Evolutionary conservation across 805 yeast species (phyloP), one percentile per base, ranked within the genome.

Genomic region (Ogataea methanolica): DNA sequence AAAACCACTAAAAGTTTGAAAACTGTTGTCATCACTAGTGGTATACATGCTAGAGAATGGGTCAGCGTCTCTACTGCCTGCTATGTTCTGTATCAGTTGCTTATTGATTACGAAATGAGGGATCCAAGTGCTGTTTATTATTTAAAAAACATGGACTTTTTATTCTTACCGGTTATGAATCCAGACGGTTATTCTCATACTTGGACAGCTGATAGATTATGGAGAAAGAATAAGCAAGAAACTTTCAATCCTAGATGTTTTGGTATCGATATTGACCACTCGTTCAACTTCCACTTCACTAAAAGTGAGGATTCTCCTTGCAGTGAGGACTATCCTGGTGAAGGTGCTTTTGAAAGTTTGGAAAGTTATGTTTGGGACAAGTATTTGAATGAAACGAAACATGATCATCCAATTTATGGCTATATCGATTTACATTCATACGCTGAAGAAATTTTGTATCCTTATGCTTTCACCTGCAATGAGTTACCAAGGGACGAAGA

Each of bases 41-140:
- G 96, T 2, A 75, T 85, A 2, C 96, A 90, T 67, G 94, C 96
- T 0, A 73, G 97, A 44, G 97, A 90, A 63, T 90, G 97, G 97
- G 75, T 88, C 26, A 78, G 90, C 35, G 80, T 83, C 2, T 78
- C 90, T 2, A 74, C 92, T 0, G 83, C 80, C 0, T 76, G 88
- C 50, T 87, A 76, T 63, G 64, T 76, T 3, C 57, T 82, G 19
- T 71, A 71, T 59, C 65, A 72, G 62, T 51, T 88, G 49, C 58
- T 80, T 42, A 61, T 69, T 33, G 73, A 70, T 41, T 78, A 74
- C 55, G 81, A 78, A 21, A 54, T 55, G 0, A 66, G 65, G 11
- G 63, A 61, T 16, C 61, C 59, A 31, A 70, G 72, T 42, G 79
- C 74, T 47, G 70, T 70, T 5, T 65, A 63, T 33, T 80, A 70